phyloP scores from a whole-genome alignment of 2,329 filamentous ascomycete genomes.

The Ophiostoma piceae region DNA sequence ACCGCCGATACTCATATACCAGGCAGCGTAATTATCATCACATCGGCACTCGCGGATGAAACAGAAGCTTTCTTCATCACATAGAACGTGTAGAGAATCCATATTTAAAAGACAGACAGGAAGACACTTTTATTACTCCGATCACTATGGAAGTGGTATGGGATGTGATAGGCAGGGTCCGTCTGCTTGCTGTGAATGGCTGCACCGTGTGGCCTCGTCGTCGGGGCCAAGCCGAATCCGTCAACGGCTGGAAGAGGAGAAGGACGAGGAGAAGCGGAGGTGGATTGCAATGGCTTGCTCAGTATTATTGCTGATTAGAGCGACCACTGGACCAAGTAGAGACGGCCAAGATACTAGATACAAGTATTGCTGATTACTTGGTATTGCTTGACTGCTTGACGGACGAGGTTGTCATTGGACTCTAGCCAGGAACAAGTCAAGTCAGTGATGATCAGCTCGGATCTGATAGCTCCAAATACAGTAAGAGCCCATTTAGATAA shows the following conservation, averaged over 20 bases:
- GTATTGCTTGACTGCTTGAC: too few species aligned
- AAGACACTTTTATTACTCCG: too few species aligned
- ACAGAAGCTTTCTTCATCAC: background rate
- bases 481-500: background rate
- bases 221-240: background rate
- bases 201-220: background rate
- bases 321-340: too few species aligned
- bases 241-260: background rate
- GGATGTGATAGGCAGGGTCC: background rate
- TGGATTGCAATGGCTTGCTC: background rate
- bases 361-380: background rate
- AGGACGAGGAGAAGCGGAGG: background rate
- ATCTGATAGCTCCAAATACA: background rate
- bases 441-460: background rate
- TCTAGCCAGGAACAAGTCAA: background rate
- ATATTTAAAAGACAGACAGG: background rate
- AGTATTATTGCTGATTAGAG: too few species aligned
- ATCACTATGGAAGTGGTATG: background rate
- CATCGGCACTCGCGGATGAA: background rate
- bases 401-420: background rate
- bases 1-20: background rate
- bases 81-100: background rate
- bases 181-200: background rate
- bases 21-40: slow-evolving; percentile 9
- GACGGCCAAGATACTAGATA: too few species aligned